These are phyloP conservation scores for Populus pruinosa DNA, from an alignment of 345 rosid species.

Conservation along the genomic window DNA sequence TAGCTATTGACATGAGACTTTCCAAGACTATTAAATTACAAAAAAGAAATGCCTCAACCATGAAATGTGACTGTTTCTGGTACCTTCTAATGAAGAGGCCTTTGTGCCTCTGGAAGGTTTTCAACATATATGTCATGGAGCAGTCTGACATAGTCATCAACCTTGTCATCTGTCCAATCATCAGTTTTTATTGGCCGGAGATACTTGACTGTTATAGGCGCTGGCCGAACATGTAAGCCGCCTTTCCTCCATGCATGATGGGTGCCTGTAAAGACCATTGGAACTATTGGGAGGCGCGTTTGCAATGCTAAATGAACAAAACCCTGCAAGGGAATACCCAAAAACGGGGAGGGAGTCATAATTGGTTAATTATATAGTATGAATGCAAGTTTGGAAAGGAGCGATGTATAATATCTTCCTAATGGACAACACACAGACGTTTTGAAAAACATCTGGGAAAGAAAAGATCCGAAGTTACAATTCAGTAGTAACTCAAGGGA, in stretches of 20 bases:
- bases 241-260: slow-evolving; percentile 65
- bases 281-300: slow-evolving; percentile 44
- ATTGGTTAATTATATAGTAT: background rate
- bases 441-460: too few species aligned
- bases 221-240: slow-evolving; percentile 45
- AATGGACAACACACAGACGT: too few species aligned
- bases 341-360: background rate
- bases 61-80: background rate
- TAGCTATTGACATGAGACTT: too few species aligned
- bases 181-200: slow-evolving; percentile 44
- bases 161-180: slow-evolving; percentile 13
- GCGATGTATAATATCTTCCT: background rate
- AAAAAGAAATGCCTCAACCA: background rate
- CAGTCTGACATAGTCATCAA: slow-evolving; percentile 11
- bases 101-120: slow-evolving; percentile 23
- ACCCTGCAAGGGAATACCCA: slow-evolving; percentile 35
- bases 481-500: too few species aligned
- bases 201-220: slow-evolving; percentile 44
- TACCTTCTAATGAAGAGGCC: slow-evolving; percentile 21
- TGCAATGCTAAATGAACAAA: slow-evolving; percentile 54
- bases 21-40: background rate
- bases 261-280: slow-evolving; percentile 46
- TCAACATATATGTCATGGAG: slow-evolving; percentile 7
- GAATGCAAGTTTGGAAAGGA: background rate
- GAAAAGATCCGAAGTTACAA: too few species aligned